A percentile compares a stretch with the other conserved stretches of the same genome.
Conservation (phyloP, 306 rosid species). For the Casuarina glauca region DNA sequence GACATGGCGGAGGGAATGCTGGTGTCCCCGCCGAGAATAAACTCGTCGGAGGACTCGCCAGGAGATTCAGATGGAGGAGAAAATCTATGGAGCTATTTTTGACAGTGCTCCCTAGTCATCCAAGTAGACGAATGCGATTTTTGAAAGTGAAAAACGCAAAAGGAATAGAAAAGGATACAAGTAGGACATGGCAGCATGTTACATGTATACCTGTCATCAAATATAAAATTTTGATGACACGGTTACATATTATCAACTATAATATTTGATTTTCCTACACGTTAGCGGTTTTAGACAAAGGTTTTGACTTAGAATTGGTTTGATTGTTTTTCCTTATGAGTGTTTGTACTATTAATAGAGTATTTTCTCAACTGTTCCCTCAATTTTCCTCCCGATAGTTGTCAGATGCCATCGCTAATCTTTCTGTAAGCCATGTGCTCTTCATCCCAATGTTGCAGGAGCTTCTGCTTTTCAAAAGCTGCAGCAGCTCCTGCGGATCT, state of each 20-base stretch:
- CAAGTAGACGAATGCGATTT: background rate
- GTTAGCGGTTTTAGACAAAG: background rate
- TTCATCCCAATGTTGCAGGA: background rate
- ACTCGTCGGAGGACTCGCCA: slow-evolving; percentile 40
- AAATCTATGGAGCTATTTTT: slow-evolving; percentile 66
- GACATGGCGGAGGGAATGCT: slow-evolving; percentile 98
- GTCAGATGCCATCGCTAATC: background rate
- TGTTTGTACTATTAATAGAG: background rate
- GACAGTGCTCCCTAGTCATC: background rate
- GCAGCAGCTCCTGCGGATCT: background rate
- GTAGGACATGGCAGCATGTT: background rate
- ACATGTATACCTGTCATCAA: background rate
- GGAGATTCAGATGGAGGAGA: slow-evolving; percentile 45
- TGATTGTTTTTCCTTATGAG: background rate
- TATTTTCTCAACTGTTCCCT: slow-evolving; percentile 1
- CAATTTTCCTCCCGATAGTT: background rate
- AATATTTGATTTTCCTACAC: background rate
- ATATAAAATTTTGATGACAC: background rate
- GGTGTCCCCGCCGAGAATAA: slow-evolving; percentile 81
- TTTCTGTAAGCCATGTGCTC: background rate
- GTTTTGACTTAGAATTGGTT: background rate
- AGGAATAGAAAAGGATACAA: background rate
- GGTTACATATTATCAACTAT: background rate
- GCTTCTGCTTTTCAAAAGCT: background rate
- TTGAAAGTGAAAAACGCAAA: background rate